These are phyloP conservation scores for Phytophthora quininea DNA, from an alignment of 352 stramenopile genomes.

Conservation along the genomic window DNA sequence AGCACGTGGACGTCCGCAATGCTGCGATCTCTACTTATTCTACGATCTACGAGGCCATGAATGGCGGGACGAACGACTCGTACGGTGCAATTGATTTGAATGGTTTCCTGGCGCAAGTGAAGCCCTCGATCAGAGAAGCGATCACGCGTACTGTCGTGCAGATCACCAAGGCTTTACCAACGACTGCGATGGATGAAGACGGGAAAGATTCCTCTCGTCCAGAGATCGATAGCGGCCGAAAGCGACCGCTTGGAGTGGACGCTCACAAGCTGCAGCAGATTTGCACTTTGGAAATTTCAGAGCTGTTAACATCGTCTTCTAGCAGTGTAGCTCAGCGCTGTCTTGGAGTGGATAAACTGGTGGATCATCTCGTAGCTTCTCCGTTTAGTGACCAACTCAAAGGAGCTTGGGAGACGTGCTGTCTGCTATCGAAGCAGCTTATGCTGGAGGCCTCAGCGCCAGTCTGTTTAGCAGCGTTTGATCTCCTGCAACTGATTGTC, in stretches of 20 bases:
- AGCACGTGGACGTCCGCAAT: conserved; percentile 83
- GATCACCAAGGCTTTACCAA: conserved; percentile 50
- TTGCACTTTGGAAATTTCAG: conserved; percentile 57
- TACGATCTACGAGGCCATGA: conserved; percentile 75
- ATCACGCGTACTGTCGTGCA: conserved; percentile 81
- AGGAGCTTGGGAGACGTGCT: conserved; percentile 76
- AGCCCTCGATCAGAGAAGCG: conserved; percentile 71
- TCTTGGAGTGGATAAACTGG: conserved; percentile 62
- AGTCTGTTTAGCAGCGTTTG: conserved; percentile 60
- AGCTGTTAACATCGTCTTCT: conserved; percentile 51
- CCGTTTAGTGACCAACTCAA: conserved; percentile 48
- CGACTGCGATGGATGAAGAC: conserved; percentile 10
- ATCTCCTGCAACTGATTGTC: conserved; percentile 62
- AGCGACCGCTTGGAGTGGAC: conserved; percentile 58
- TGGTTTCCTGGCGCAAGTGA: conserved; percentile 64
- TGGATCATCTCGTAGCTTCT: conserved; percentile 43
- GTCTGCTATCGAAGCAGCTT: conserved; percentile 70
- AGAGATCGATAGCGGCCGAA: conserved; percentile 61
- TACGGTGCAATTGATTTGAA: conserved; percentile 62
- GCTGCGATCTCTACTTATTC: conserved; percentile 70
- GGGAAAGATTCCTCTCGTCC: conserved; percentile 22
- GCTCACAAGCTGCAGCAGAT: conserved; percentile 62
- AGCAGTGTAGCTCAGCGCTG: conserved; percentile 43
- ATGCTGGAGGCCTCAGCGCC: conserved; percentile 51
- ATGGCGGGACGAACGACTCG: conserved; percentile 37